These are phyloP conservation scores for Paulownia fortunei DNA, from an alignment of 257 asterid genomes.

Conservation along the genomic window DNA sequence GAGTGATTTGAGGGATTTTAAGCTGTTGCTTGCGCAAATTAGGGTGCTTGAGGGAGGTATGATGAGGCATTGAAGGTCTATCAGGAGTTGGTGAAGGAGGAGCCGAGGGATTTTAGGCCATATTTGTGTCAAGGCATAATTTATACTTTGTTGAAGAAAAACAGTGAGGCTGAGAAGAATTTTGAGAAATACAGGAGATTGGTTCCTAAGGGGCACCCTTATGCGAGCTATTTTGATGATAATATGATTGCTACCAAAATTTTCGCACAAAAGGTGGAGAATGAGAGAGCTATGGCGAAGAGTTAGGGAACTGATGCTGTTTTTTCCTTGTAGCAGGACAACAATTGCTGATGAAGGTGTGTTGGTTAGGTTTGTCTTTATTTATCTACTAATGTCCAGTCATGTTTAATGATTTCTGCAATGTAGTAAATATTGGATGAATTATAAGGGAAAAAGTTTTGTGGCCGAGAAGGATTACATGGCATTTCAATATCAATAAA, in stretches of 20 bases:
- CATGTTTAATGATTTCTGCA: constrained; percentile 29
- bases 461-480: constrained; percentile 13
- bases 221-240: constrained; percentile 77
- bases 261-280: constrained; percentile 78
- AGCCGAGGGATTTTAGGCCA: constrained; percentile 95
- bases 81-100: constrained; percentile 77
- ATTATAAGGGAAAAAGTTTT: constrained; percentile 15
- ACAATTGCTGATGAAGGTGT: no score
- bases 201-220: constrained; percentile 91
- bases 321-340: constrained; percentile 6
- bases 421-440: constrained; percentile 29
- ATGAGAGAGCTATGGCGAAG: constrained; percentile 58
- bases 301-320: constrained; percentile 34
- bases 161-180: constrained; percentile 74
- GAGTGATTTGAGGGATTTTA: constrained; percentile 72
- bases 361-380: constrained; percentile 30
- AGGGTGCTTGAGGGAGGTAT: constrained; percentile 67
- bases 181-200: constrained; percentile 81
- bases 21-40: constrained; percentile 86
- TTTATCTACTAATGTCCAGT: constrained; percentile 11
- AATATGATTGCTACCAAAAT: constrained; percentile 85
- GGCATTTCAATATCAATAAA: constrained; percentile 22
- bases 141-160: constrained; percentile 77
- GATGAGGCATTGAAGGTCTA: constrained; percentile 71
- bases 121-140: constrained; percentile 90